phyloP scores from a whole-genome alignment of 768 basidiomycete species.

The Russula dissimulans region DNA sequence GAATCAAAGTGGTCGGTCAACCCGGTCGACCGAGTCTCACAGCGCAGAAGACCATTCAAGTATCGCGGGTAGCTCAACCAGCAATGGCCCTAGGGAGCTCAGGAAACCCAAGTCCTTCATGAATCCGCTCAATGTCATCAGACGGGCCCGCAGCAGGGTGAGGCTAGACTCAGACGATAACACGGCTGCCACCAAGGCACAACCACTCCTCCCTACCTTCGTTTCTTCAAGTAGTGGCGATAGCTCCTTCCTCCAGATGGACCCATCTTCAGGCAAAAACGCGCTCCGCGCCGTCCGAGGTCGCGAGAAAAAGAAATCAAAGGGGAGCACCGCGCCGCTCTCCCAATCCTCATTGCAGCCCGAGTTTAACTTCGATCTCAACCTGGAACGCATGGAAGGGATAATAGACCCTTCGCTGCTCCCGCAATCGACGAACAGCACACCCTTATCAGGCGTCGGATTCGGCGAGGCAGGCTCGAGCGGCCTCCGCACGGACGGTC shows the following conservation, averaged over 20 bases:
- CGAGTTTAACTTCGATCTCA: slow-evolving; percentile 49
- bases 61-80: slow-evolving; percentile 26
- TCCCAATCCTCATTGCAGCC: slow-evolving; percentile 28
- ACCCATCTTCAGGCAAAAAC: slow-evolving; percentile 15
- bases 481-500: slow-evolving; percentile 11
- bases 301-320: slow-evolving; percentile 29
- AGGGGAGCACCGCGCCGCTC: slow-evolving; percentile 23
- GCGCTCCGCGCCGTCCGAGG: slow-evolving; percentile 19
- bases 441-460: slow-evolving; percentile 38
- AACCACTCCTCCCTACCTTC: slow-evolving; percentile 18
- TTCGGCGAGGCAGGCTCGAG: slow-evolving; percentile 28
- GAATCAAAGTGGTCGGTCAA: slow-evolving; percentile 18
- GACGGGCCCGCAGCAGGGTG: slow-evolving; percentile 34
- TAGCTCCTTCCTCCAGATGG: slow-evolving; percentile 23
- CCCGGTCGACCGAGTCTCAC: slow-evolving; percentile 26
- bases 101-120: slow-evolving; percentile 45
- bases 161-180: slow-evolving; percentile 32
- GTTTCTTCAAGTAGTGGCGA: slow-evolving; percentile 9
- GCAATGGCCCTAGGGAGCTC: slow-evolving; percentile 29
- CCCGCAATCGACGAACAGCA: slow-evolving; percentile 23
- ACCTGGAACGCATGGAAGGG: slow-evolving; percentile 72
- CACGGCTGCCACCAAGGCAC: slow-evolving; percentile 14
- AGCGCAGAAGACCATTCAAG: slow-evolving; percentile 24
- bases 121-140: slow-evolving; percentile 32
- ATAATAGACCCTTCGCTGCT: slow-evolving; percentile 49